Evolutionary conservation across 169 alveolate species (phyloP), one percentile per base, ranked within the genome.

Genomic region (Cryptosporidium tyzzeri): DNA sequence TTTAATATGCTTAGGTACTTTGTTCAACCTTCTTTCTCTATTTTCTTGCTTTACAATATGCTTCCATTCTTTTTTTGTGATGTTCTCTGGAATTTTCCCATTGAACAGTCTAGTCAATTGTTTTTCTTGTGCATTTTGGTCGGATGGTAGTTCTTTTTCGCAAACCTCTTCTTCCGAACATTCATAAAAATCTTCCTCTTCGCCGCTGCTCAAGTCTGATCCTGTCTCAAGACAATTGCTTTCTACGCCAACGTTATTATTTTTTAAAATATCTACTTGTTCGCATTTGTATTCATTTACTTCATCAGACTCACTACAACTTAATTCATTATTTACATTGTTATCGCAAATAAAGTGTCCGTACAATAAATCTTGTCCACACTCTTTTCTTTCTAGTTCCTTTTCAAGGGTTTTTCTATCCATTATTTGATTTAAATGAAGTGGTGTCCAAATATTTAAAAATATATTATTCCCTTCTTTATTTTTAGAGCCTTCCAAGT

Each of bases 31-130:
- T 59, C 91, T 91, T 69, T 94, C 96, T 29, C 97, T 45, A 65
- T 94, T 93, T 69, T 92, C 93, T 85, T 89, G 94, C 91, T 94
- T 94, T 26, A 94, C 96, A 92, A 93, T 71, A 70, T 92, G 94
- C 62, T 94, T 94, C 97, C 97, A 94, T 51, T 94, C 96, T 91
- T 93, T 94, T 33, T 93, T 91, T 55, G 93, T 93, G n/a, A 94
- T 71, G 9, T 93, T 95, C n/a, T 92, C 94, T 6, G 97, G 97
- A 62, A 94, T 94, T 29, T 86, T 93, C 70, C 97, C 97, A 31
- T 84, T 84, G 58, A 94, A 84, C 37, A 23, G 33, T 70, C 45
- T 37, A 51, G 50, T 39, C 8, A 31, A 2, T 29, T 39, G 92
- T 67, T 61, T 71, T 37, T 33, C 35, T 6, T 68, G 39, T 37